A percentile compares a stretch with the other conserved stretches of the same genome.
Conservation (phyloP, 2,329 filamentous ascomycete species). For the Paraphoma chrysanthemicola region DNA sequence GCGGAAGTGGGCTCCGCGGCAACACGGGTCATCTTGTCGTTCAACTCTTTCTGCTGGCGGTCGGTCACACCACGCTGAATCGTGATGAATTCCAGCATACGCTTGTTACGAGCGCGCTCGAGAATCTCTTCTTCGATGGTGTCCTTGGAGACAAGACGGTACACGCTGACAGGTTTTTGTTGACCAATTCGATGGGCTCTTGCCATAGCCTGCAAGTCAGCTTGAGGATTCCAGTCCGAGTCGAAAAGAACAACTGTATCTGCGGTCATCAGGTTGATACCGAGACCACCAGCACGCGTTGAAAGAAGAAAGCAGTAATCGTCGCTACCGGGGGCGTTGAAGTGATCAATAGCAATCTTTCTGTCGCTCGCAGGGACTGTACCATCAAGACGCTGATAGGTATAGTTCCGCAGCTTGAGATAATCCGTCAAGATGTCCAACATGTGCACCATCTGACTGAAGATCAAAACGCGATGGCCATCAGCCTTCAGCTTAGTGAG, state of each 20-base stretch:
- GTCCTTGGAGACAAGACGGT: constrained; percentile 95
- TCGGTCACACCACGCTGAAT: constrained; percentile 97
- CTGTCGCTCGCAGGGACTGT: constrained; percentile 89
- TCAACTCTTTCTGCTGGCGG: constrained; percentile 82
- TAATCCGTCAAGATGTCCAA: constrained; percentile 96
- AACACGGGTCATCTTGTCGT: constrained; percentile 71
- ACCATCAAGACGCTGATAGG: constrained; percentile 93
- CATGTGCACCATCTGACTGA: constrained; percentile 99
- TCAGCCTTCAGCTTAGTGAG: constrained; percentile 92
- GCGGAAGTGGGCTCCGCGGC: constrained; percentile 82
- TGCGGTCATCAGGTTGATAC: constrained; percentile 98
- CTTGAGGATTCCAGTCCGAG: constrained; percentile 98
- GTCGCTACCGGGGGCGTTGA: constrained; percentile 93
- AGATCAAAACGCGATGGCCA: constrained; percentile 94
- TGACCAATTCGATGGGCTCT: constrained; percentile 97
- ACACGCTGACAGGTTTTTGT: constrained; percentile 94
- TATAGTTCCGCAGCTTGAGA: constrained; percentile 88
- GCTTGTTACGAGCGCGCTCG: constrained; percentile 94
- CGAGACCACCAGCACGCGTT: constrained; percentile 93
- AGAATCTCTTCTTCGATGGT: constrained; percentile 98
- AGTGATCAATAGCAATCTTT: constrained; percentile 95
- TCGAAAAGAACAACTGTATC: constrained; percentile 98
- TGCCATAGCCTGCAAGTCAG: constrained; percentile 97
- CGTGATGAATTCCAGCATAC: constrained; percentile 95
- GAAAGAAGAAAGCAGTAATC: constrained; percentile 97